Percentiles rank a stretch among this genome's conserved stretches.
Evolutionary conservation across 306 rosid genomes (phyloP).

Genomic region (Cercis canadensis): DNA sequence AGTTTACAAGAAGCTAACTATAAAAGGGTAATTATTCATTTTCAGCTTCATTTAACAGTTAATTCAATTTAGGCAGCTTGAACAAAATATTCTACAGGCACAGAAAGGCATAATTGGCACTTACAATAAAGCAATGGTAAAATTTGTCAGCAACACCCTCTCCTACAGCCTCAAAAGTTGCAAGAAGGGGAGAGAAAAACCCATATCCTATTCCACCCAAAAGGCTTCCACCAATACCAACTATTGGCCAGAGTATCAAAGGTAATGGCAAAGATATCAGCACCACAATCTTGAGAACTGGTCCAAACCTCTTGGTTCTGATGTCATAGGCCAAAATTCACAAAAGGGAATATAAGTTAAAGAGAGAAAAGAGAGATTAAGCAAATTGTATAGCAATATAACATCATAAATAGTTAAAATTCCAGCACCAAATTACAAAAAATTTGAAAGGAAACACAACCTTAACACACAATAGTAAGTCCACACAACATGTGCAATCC

Average conservation of each 20-base stretch:
- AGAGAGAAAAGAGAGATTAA: neutral
- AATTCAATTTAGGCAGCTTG: neutral
- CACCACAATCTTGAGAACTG: conserved; percentile 56
- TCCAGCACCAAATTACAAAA: neutral
- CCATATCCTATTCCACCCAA: conserved; percentile 88
- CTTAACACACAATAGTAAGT: conserved; percentile 67
- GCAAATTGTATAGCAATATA: too few species aligned
- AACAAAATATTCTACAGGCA: neutral
- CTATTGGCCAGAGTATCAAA: conserved; percentile 59
- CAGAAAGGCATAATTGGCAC: conserved; percentile 38
- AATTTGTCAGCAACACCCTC: conserved; percentile 48
- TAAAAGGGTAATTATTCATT: neutral
- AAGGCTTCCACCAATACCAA: conserved; percentile 68
- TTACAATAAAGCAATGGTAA: conserved; percentile 67
- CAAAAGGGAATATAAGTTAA: conserved; percentile 12
- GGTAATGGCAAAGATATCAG: conserved; percentile 71
- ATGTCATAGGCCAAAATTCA: conserved; percentile 27
- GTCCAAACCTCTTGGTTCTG: conserved; percentile 79
- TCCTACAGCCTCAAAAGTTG: conserved; percentile 83
- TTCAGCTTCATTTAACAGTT: neutral
- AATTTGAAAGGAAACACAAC: conserved; percentile 46
- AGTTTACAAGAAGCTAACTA: too few species aligned
- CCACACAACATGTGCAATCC: conserved; percentile 78
- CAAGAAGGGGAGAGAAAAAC: conserved; percentile 69
- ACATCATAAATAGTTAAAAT: neutral